Base-by-base conservation (phyloP, 75 land plant genomes). In the Isoetes taiwanensis region DNA sequence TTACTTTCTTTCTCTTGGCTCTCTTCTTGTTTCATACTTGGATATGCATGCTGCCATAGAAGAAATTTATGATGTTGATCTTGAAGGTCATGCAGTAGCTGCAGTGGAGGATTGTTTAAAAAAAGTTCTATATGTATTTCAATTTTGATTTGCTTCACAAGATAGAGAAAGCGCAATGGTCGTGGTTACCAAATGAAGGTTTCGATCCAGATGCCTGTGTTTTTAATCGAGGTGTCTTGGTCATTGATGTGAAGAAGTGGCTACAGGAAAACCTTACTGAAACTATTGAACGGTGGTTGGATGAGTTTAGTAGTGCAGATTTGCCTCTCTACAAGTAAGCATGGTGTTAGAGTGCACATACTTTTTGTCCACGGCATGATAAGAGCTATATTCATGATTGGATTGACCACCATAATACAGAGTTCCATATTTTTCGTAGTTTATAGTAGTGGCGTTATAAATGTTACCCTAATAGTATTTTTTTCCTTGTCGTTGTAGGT, bases 1-100 rank as follows among this genome's bases (percentile, higher is more conserved):
- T n/a, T n/a, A n/a, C n/a, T n/a, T n/a, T n/a, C n/a, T n/a, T n/a
- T n/a, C n/a, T n/a, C n/a, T n/a, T n/a, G n/a, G n/a, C n/a, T n/a
- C n/a, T n/a, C n/a, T n/a, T n/a, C n/a, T n/a, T n/a, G n/a, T n/a
- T n/a, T n/a, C n/a, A n/a, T n/a, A n/a, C n/a, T n/a, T n/a, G n/a
- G n/a, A n/a, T n/a, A n/a, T 68, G 37, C 73, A 80, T 80, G 83
- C 68, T 3, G 72, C 61, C 2, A 54, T 80, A 52, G 83, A 80
- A 43, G 80, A 80, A 43, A 74, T 80, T n/a, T 34, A 66, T 54
- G 61, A 43, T 30, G 39, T 64, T 28, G 65, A 78, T 40, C 57
- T 80, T 21, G 57, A 65, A 27, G 40, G 24, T n/a, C 37, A 59
- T 64, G 71, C 69, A 35, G 48, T 73, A 32, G 80, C 69, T 34